Percentiles rank a stretch among this genome's conserved stretches.
These are phyloP conservation scores for Marasmius fiardii DNA, from an alignment of 1,284 basidiomycete genomes.

Conservation along the genomic window DNA sequence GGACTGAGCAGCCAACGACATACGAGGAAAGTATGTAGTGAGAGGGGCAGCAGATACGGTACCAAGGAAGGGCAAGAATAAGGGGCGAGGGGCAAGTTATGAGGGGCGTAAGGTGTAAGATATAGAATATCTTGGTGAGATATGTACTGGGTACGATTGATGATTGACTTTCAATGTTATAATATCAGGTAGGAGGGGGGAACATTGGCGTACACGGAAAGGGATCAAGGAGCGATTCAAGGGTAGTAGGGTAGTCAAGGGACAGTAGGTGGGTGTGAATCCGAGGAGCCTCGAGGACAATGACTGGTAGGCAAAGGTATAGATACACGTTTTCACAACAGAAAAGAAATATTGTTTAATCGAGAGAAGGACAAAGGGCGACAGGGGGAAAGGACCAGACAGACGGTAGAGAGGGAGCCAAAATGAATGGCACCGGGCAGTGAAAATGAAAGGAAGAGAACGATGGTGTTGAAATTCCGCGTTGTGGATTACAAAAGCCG, in stretches of 20 bases:
- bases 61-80: no score
- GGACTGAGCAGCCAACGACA: no score
- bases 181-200: neutral
- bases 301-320: neutral
- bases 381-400: neutral
- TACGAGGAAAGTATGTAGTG: no score
- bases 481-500: neutral
- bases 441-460: neutral
- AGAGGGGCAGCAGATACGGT: no score
- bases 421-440: neutral
- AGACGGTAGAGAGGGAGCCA: neutral
- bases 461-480: neutral
- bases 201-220: neutral
- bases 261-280: neutral
- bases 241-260: neutral
- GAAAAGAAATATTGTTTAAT: neutral
- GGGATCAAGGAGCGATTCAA: neutral
- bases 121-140: neutral
- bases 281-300: neutral
- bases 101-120: neutral
- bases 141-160: no score
- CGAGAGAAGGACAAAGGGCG: neutral
- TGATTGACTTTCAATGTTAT: neutral
- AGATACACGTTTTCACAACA: neutral
- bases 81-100: neutral